Conservation (phyloP, 176 grass and related monocot genomes). For the Pontederia crassipes region DNA sequence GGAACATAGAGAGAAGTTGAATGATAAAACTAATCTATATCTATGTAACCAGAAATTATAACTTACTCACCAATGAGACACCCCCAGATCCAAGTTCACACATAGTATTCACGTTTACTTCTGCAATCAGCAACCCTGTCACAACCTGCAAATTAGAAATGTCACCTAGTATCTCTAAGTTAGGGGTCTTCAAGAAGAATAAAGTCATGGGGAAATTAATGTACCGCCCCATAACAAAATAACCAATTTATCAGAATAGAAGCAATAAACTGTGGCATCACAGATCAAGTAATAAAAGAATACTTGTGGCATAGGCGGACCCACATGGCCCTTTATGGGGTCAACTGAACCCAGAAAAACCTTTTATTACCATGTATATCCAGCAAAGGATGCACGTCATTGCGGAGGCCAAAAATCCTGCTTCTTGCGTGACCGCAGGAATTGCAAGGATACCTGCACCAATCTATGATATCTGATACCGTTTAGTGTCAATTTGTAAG, state of each 20-base stretch:
- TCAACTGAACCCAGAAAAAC: neutral
- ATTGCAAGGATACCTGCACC: conserved; percentile 93
- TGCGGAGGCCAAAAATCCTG: conserved; percentile 70
- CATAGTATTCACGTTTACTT: conserved; percentile 98
- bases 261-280: conserved; percentile 2
- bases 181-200: neutral
- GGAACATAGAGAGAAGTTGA: too few species aligned
- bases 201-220: conserved; percentile 26
- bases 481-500: neutral
- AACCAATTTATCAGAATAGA: conserved; percentile 12
- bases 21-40: too few species aligned
- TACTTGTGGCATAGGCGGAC: conserved; percentile 12
- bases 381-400: conserved; percentile 72
- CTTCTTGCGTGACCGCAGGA: conserved; percentile 88
- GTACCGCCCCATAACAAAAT: conserved; percentile 30
- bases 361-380: conserved; percentile 90
- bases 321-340: too few species aligned
- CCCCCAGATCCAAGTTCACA: conserved; percentile 93
- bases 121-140: conserved; percentile 79
- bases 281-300: conserved; percentile 17
- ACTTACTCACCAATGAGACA: conserved; percentile 68
- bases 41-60: neutral
- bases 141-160: conserved; percentile 66
- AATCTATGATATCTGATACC: conserved; percentile 32
- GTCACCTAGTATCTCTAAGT: neutral